A percentile compares a stretch with the other conserved stretches of the same genome.
Conservation (phyloP, 345 rosid genomes). For the Hibiscus trionum region DNA sequence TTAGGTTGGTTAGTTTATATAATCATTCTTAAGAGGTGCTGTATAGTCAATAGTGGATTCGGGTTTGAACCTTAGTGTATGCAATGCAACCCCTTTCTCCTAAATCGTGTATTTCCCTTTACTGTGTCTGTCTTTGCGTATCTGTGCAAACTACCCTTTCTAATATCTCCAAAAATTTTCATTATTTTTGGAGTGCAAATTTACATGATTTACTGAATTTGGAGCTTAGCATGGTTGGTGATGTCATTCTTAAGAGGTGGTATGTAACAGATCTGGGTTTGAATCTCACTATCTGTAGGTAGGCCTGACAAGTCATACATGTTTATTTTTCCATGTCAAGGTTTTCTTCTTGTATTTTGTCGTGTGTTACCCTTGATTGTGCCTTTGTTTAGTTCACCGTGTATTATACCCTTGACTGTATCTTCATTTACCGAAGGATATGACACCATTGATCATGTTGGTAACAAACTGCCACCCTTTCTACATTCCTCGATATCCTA, state of each 20-base stretch:
- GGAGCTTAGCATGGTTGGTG: not conserved
- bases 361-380: too few species aligned
- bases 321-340: not conserved
- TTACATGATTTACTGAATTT: not conserved
- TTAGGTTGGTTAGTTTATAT: not conserved
- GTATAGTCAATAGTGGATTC: not conserved
- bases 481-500: slow-evolving; percentile 3
- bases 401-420: not conserved
- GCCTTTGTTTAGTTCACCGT: not conserved
- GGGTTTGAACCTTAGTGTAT: not conserved
- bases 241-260: not conserved
- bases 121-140: too few species aligned
- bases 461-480: slow-evolving; percentile 5
- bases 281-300: not conserved
- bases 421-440: slow-evolving; percentile 34
- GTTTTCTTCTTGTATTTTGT: too few species aligned
- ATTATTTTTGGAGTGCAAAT: not conserved
- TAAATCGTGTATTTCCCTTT: not conserved
- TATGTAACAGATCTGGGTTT: not conserved
- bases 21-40: not conserved
- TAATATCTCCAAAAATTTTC: not conserved
- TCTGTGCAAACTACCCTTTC: not conserved
- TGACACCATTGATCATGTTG: slow-evolving; percentile 66
- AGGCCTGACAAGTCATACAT: not conserved
- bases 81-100: not conserved